Percentiles rank a stretch among this genome's conserved stretches.
phyloP scores from a whole-genome alignment of 768 basidiomycete species.

The Phylloporus arenicola region DNA sequence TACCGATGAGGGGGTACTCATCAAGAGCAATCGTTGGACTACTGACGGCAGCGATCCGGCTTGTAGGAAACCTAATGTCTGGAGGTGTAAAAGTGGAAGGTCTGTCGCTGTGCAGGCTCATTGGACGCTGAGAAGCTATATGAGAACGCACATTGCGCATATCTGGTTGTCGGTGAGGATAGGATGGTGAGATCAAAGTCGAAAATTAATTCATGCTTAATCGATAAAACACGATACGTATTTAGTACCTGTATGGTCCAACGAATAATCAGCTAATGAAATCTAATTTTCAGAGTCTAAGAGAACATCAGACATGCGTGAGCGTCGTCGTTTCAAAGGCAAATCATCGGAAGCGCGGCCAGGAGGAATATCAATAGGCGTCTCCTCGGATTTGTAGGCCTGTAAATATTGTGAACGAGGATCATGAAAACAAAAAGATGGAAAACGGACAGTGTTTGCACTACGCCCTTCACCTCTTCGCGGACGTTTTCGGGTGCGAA shows the following conservation, averaged over 20 bases:
- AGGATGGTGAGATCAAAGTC: constrained; percentile 4
- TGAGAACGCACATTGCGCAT: not conserved
- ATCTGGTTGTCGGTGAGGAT: constrained; percentile 3
- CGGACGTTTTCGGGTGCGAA: constrained; percentile 24
- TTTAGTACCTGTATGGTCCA: constrained; percentile 9
- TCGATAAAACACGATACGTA: constrained; percentile 21
- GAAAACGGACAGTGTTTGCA: constrained; percentile 20
- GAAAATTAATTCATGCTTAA: constrained; percentile 22
- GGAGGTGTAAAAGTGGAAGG: no score
- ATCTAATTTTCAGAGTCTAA: constrained; percentile 28
- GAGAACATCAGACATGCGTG: constrained; percentile 32
- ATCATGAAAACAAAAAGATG: not conserved
- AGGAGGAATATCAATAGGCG: constrained; percentile 28
- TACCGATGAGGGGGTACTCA: not conserved
- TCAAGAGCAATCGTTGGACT: not conserved
- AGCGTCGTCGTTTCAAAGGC: constrained; percentile 43
- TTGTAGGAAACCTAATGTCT: no score
- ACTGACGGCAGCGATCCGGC: no score
- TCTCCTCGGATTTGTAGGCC: constrained; percentile 25
- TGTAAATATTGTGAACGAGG: constrained; percentile 15
- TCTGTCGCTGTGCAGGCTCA: no score
- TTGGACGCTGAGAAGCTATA: no score
- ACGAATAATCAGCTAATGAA: constrained; percentile 3
- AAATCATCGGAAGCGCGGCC: constrained; percentile 24
- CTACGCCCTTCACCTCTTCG: constrained; percentile 25